phyloP scores from a whole-genome alignment of 768 basidiomycete genomes.

The Tephrocybe sp. region DNA sequence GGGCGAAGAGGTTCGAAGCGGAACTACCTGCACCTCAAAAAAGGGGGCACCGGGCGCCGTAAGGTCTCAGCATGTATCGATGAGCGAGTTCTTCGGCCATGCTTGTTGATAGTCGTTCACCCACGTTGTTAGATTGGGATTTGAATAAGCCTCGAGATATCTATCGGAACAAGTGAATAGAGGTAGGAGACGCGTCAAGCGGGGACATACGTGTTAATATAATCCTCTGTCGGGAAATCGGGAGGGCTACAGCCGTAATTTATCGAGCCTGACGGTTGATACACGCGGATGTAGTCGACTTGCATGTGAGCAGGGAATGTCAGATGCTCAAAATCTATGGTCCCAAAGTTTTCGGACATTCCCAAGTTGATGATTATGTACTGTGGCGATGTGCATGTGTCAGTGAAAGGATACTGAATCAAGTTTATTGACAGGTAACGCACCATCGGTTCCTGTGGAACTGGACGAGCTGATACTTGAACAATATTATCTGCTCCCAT shows the following conservation, averaged over 20 bases:
- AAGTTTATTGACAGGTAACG: constrained; percentile 17
- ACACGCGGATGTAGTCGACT: constrained; percentile 63
- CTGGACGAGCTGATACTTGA: constrained; percentile 63
- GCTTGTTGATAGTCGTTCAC: constrained; percentile 48
- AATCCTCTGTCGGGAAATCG: constrained; percentile 66
- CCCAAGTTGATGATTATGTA: constrained; percentile 85
- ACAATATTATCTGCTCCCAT: constrained; percentile 61
- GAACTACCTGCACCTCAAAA: neutral
- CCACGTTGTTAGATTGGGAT: constrained; percentile 63
- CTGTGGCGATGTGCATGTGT: constrained; percentile 31
- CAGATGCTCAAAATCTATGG: constrained; percentile 66
- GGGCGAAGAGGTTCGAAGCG: neutral
- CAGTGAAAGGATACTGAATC: neutral
- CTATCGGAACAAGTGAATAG: constrained; percentile 20
- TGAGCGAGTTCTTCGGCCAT: constrained; percentile 60
- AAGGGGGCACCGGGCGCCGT: constrained; percentile 1
- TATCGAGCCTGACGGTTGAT: constrained; percentile 59
- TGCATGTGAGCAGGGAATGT: constrained; percentile 61
- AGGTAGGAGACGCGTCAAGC: neutral
- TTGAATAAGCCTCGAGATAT: constrained; percentile 69
- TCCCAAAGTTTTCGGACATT: constrained; percentile 77
- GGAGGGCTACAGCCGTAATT: constrained; percentile 76
- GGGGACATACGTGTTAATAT: constrained; percentile 58
- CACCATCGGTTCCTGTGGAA: constrained; percentile 89
- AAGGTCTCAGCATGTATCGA: constrained; percentile 33